Conservation (phyloP, 768 basidiomycete genomes). For the Tylopilus subfusipes region DNA sequence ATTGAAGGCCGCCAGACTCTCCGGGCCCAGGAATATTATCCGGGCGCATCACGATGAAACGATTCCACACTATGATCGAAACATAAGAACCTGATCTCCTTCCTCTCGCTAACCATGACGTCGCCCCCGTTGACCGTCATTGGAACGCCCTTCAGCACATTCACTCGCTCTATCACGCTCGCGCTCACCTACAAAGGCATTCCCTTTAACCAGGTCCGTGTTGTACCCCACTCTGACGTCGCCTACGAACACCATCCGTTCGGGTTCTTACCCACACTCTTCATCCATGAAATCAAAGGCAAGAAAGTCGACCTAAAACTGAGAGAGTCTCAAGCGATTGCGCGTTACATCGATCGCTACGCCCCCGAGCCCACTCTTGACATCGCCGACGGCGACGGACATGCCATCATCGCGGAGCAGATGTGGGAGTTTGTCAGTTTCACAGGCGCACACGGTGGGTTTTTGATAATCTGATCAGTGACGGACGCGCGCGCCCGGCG, state of each 20-base stretch:
- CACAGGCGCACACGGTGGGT: slow-evolving; percentile 23
- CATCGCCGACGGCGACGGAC: slow-evolving; percentile 20
- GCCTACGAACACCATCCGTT: slow-evolving; percentile 30
- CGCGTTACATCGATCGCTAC: slow-evolving; percentile 29
- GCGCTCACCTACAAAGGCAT: slow-evolving; percentile 27
- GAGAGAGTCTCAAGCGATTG: slow-evolving; percentile 29
- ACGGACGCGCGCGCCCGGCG: neutral
- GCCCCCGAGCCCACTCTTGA: slow-evolving; percentile 26
- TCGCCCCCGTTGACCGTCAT: slow-evolving; percentile 26
- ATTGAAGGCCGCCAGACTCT: neutral
- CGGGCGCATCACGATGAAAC: neutral
- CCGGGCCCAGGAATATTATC: neutral
- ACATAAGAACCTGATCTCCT: neutral
- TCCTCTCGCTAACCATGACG: slow-evolving; percentile 10
- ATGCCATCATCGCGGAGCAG: slow-evolving; percentile 24
- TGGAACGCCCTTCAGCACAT: slow-evolving; percentile 33
- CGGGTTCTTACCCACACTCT: slow-evolving; percentile 31
- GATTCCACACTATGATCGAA: neutral
- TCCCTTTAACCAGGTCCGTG: slow-evolving; percentile 25
- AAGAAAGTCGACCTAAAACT: slow-evolving; percentile 23
- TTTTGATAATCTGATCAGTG: neutral
- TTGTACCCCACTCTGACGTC: slow-evolving; percentile 27
- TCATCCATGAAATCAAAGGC: slow-evolving; percentile 27
- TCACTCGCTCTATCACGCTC: slow-evolving; percentile 32
- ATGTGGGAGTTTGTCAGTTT: slow-evolving; percentile 35